Evolutionary conservation across 2,329 filamentous ascomycete species (phyloP), one percentile per base, ranked within the genome.

Genomic region (Pestalotiopsis sp.): DNA sequence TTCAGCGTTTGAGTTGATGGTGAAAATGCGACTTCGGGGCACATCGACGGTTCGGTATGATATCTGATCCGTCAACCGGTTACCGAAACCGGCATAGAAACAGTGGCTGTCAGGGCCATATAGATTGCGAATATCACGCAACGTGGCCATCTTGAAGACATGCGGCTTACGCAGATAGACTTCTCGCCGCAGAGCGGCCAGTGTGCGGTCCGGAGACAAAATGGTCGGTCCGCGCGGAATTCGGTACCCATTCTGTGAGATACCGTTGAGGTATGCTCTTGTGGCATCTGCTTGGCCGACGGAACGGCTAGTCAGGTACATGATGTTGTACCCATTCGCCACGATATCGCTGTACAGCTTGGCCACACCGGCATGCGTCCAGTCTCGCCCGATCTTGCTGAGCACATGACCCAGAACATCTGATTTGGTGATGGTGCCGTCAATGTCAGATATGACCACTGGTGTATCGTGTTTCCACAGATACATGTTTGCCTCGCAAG

Each of bases 91-190:
- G 12, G 97, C 97, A 76, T 97, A 98, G 77, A 99, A 99, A 0
- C 96, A 95, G 20, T 91, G 94, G 57, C 89, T 85, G 31, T 92
- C 90, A 0, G 89, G 86, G 2, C 90, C 91, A 77, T 98, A 99
- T 0, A 99, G 86, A 69, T 91, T 93, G 77, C 95, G 91, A 74
- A 99, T 98, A 79, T 99, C 96, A 56, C 96, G 91, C 23, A 99
- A 83, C 71, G 96, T 99, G 2, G 96, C 94, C 97, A 99, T 99
- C 82, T 99, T 99, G 88, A 99, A 99, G 7, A 99, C 94, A 77
- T 99, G 95, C 0, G 96, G 97, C 79, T 99, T 98, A 66, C 96
- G 90, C 31, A 99, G 86, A 78, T 99, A 99, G 5, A 99, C 90
- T 79, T 99, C 96, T 62, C 96, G 90, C 68, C 96, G 88, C 38